Conservation (phyloP, 441 rosid genomes). For the Corymbia calophylla region DNA sequence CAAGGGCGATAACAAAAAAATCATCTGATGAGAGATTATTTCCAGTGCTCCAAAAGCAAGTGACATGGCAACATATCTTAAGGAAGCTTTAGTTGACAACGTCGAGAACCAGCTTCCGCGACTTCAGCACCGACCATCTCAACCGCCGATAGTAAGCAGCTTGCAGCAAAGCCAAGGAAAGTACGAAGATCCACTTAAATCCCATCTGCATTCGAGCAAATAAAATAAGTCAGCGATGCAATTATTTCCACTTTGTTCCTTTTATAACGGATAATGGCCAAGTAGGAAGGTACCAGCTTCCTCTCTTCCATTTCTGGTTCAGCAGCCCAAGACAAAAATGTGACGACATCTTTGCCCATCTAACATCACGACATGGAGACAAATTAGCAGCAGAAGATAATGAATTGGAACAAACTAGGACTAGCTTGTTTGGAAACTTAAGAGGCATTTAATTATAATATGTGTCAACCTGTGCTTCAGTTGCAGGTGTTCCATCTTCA, state of each 20-base stretch:
- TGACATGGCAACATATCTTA: not conserved
- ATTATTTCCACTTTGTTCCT: not conserved
- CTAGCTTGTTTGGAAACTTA: not conserved
- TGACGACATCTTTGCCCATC: constrained; percentile 99
- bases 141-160: constrained; percentile 87
- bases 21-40: constrained; percentile 27
- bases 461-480: constrained; percentile 82
- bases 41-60: not conserved
- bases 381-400: not conserved
- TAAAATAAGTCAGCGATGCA: not conserved
- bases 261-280: not conserved
- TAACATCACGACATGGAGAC: constrained; percentile 16
- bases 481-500: constrained; percentile 95
- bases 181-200: constrained; percentile 97
- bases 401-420: not conserved
- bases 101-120: constrained; percentile 88
- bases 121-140: constrained; percentile 91
- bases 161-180: constrained; percentile 94
- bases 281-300: constrained; percentile 55
- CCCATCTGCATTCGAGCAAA: constrained; percentile 74
- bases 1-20: constrained; percentile 22
- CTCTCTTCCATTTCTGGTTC: constrained; percentile 99
- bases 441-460: not conserved
- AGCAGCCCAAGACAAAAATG: constrained; percentile 98
- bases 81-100: constrained; percentile 69